Base-by-base conservation (phyloP, 257 asterid species). In the Jaltomata sinuosa region DNA sequence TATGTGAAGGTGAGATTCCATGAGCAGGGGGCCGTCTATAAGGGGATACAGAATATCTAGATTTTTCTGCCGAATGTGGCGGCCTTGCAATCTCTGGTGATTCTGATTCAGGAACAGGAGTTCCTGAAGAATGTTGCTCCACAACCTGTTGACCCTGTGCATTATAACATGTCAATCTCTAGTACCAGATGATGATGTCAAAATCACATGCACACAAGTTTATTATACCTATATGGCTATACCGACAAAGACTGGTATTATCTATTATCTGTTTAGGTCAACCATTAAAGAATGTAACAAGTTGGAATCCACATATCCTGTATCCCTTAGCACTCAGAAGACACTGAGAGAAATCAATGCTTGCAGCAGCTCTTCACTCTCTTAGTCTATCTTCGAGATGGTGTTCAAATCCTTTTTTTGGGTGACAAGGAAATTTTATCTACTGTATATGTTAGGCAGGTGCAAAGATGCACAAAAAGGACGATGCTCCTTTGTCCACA, bases 61-160 rank as follows among this genome's bases (percentile, higher is more conserved):
- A 71, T 83, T 31, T 54, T 64, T 53, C 82, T 7, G 64, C 40
- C 3, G 52, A 53, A 11, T 84, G 69, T 38, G 86, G 69, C 25
- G 57, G 80, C 45, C 67, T 45, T 11, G 49, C 45, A 59, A 65
- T 40, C 32, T 78, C 79, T 74, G 76, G 65, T 31, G 85, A 62
- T 64, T 21, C 67, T n/a, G 87, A 81, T 85, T 85, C 85, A 11
- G 84, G 82, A 32, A 89, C 83, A 82, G 81, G 87, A 42, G 81
- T 85, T 69, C 71, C 76, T 10, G 45, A 77, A 77, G 82, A 77
- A 82, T 86, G 88, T 53, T 84, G 86, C 80, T 49, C 84, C 62
- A 32, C 27, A 64, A 61, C 79, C 53, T 79, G 83, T 52, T 88
- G 86, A 71, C 83, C 94, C 94, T 91, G 81, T 74, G 91, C 85